These are phyloP conservation scores for Priceomyces melissophilus DNA, from an alignment of 805 yeast species.

Conservation along the genomic window DNA sequence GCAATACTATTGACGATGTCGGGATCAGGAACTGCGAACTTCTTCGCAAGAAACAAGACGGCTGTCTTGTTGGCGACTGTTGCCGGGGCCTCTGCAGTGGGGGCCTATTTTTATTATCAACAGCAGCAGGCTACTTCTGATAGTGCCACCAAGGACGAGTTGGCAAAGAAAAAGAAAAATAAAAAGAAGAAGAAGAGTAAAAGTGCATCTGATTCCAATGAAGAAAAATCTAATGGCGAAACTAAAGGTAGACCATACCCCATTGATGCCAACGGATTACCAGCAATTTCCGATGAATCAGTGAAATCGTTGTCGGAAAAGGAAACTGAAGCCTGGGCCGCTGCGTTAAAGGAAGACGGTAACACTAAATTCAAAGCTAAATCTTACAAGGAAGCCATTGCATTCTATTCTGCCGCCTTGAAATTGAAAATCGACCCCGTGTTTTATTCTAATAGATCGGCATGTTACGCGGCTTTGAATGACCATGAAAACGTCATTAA, in stretches of 20 bases:
- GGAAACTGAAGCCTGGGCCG: constrained; percentile 62
- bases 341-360: constrained; percentile 84
- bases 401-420: constrained; percentile 76
- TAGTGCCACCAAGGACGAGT: constrained; percentile 14
- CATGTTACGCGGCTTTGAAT: constrained; percentile 82
- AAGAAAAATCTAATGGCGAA: constrained; percentile 28
- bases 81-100: constrained; percentile 61
- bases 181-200: constrained; percentile 44
- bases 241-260: constrained; percentile 42
- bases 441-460: constrained; percentile 92
- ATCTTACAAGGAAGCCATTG: constrained; percentile 71
- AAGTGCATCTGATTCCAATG: constrained; percentile 7
- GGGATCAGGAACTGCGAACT: constrained; percentile 13
- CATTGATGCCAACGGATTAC: constrained; percentile 53
- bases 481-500: constrained; percentile 80
- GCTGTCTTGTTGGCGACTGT: constrained; percentile 62
- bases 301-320: constrained; percentile 44
- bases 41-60: constrained; percentile 54
- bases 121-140: constrained; percentile 19
- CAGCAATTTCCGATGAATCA: constrained; percentile 48
- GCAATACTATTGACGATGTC: constrained; percentile 13
- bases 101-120: constrained; percentile 52
- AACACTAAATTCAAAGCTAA: constrained; percentile 71
- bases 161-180: constrained; percentile 19
- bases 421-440: constrained; percentile 77